Evolutionary conservation across 352 stramenopile genomes (phyloP).

Genomic region (Albugo candida): DNA sequence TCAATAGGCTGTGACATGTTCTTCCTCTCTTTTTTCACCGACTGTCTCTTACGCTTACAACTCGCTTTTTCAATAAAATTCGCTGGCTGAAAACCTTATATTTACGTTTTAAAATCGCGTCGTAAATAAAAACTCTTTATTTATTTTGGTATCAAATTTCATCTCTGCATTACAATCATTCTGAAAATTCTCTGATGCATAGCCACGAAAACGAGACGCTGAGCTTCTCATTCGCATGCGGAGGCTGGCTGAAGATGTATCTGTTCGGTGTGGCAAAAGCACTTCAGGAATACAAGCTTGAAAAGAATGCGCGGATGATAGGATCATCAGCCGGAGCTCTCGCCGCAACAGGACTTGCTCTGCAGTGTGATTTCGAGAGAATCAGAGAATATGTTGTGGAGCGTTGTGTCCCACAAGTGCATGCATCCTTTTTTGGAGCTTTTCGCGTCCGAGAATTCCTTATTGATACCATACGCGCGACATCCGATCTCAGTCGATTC

Average conservation of each 20-base stretch:
- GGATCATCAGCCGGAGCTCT: conserved; percentile 61
- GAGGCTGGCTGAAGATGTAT: conserved; percentile 80
- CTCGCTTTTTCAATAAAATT: no score
- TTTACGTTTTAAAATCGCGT: no score
- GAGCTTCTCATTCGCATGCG: conserved; percentile 75
- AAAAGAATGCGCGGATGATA: conserved; percentile 31
- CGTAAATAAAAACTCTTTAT: no score
- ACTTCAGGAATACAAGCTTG: conserved; percentile 49
- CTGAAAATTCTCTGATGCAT: no score
- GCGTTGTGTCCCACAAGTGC: conserved; percentile 28
- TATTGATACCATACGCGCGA: conserved; percentile 17
- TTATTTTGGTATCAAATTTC: no score
- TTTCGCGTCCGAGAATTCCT: conserved; percentile 54
- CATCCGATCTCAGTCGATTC: background rate
- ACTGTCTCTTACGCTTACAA: no score
- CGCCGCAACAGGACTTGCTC: conserved; percentile 39
- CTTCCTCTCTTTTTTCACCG: no score
- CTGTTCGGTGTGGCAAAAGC: conserved; percentile 73
- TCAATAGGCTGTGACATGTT: no score
- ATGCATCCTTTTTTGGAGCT: conserved; percentile 24
- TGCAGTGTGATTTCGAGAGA: conserved; percentile 51
- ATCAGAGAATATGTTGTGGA: conserved; percentile 44
- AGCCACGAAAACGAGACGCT: background rate
- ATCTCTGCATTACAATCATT: no score
- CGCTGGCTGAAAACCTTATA: no score